Conservation (phyloP, 331 rosid species). For the Rhamnella rubrinervis region DNA sequence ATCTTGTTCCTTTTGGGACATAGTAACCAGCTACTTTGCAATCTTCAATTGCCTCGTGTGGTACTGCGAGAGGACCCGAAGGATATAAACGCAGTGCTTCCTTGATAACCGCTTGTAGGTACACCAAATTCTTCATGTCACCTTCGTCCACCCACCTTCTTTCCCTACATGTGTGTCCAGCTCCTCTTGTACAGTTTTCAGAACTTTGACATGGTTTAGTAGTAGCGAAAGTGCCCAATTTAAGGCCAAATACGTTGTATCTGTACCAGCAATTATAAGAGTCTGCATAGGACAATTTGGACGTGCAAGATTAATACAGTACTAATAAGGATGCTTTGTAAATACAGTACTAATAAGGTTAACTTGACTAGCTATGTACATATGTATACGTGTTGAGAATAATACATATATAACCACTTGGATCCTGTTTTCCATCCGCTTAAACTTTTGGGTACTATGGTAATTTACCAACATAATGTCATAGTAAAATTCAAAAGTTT, state of each 20-base stretch:
- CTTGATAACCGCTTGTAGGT: constrained; percentile 48
- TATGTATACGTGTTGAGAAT: no score
- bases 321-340: no score
- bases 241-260: constrained; percentile 24
- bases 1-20: constrained; percentile 42
- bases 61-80: constrained; percentile 49
- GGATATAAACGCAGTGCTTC: constrained; percentile 55
- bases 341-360: no score
- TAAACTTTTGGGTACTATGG: no score
- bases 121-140: constrained; percentile 33
- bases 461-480: no score
- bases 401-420: no score
- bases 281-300: constrained; percentile 3
- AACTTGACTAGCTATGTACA: no score
- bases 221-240: constrained; percentile 26
- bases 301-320: no score
- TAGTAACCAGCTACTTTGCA: constrained; percentile 32
- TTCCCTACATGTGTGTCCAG: constrained; percentile 19
- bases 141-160: constrained; percentile 44
- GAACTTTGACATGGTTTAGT: constrained; percentile 3
- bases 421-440: no score
- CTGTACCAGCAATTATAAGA: constrained; percentile 22
- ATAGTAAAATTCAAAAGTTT: no score
- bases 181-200: constrained; percentile 29
- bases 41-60: constrained; percentile 43